These are phyloP conservation scores for Xylaria palmicola DNA, from an alignment of 495 filamentous ascomycete species.

Conservation along the genomic window DNA sequence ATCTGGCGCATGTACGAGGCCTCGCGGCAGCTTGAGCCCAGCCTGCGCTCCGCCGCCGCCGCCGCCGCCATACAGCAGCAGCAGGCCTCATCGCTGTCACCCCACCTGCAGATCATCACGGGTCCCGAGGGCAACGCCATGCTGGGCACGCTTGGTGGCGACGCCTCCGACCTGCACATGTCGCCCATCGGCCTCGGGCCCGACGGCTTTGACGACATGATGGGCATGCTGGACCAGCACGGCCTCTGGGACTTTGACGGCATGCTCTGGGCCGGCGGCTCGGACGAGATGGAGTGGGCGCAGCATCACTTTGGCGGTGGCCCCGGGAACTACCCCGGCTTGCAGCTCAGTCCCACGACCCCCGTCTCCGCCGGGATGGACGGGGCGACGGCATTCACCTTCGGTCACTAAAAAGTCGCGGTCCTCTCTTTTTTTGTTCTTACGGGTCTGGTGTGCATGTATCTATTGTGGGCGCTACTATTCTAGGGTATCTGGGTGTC, in stretches of 20 bases:
- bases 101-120: slow-evolving; percentile 34
- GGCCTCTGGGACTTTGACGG: slow-evolving; percentile 58
- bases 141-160: slow-evolving; percentile 31
- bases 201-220: slow-evolving; percentile 51
- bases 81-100: slow-evolving; percentile 17
- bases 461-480: neutral
- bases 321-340: slow-evolving; percentile 16
- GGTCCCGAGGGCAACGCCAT: slow-evolving; percentile 31
- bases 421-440: neutral
- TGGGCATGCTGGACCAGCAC: slow-evolving; percentile 53
- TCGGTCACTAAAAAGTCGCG: slow-evolving; percentile 5
- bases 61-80: slow-evolving; percentile 23
- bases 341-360: slow-evolving; percentile 18
- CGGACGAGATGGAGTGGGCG: slow-evolving; percentile 37
- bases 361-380: slow-evolving; percentile 12
- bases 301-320: slow-evolving; percentile 26
- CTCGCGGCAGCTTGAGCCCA: slow-evolving; percentile 38
- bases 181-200: slow-evolving; percentile 51
- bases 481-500: neutral
- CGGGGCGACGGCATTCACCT: slow-evolving; percentile 14
- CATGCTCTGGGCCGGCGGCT: slow-evolving; percentile 47
- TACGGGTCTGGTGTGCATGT: neutral
- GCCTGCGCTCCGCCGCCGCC: slow-evolving; percentile 25
- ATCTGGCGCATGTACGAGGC: slow-evolving; percentile 70
- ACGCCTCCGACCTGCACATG: slow-evolving; percentile 43